Conservation (phyloP, 1,139 yeast species). For the Magnusiomyces ingens region DNA sequence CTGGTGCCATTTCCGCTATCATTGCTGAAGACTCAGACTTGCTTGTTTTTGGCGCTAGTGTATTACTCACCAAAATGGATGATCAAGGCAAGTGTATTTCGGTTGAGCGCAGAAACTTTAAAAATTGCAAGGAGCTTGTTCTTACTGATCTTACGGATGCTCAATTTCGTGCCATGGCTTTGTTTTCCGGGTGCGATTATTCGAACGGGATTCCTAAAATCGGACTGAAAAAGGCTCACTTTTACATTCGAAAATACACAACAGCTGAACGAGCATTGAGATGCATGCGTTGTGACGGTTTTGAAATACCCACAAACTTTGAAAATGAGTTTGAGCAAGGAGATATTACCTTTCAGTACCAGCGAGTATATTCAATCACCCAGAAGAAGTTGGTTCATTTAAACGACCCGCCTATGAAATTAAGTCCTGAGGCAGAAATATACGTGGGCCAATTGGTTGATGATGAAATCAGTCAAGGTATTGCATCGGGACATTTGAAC, state of each 20-base stretch:
- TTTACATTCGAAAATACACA: conserved; percentile 46
- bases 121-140: conserved; percentile 36
- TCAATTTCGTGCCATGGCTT: conserved; percentile 71
- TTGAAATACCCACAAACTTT: conserved; percentile 50
- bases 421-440: conserved; percentile 37
- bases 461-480: conserved; percentile 42
- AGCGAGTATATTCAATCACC: conserved; percentile 74
- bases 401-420: conserved; percentile 43
- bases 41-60: conserved; percentile 76
- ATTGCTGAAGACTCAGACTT: conserved; percentile 93
- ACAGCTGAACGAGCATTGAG: conserved; percentile 50
- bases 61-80: conserved; percentile 66
- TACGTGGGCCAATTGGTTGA: conserved; percentile 56
- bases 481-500: conserved; percentile 61
- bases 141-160: conserved; percentile 43
- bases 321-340: conserved; percentile 59
- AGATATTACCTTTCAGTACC: conserved; percentile 73
- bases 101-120: conserved; percentile 42
- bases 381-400: conserved; percentile 46
- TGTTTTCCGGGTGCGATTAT: conserved; percentile 92
- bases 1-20: conserved; percentile 74
- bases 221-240: conserved; percentile 74
- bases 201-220: conserved; percentile 78
- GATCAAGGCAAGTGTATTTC: conserved; percentile 73
- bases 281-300: conserved; percentile 56